Percentiles rank a stretch among this genome's conserved stretches.
Conservation (phyloP, 495 filamentous ascomycete genomes). For the Neurospora sp. region DNA sequence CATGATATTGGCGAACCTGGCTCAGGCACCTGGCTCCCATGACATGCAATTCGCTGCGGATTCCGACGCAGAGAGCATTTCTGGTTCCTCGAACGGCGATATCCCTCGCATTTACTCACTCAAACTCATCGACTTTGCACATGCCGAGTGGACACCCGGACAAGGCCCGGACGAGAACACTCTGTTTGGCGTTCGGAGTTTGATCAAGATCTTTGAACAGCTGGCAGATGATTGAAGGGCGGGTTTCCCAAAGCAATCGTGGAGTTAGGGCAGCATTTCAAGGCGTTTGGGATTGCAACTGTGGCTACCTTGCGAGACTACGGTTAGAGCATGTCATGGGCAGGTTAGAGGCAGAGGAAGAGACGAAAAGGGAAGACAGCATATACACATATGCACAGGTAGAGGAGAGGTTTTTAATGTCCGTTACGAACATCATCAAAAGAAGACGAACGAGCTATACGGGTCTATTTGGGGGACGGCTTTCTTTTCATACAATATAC, state of each 20-base stretch:
- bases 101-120: slow-evolving; percentile 66
- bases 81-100: background rate
- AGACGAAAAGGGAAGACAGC: background rate
- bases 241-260: background rate
- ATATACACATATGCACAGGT: background rate
- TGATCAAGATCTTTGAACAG: slow-evolving; percentile 59
- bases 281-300: background rate
- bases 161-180: slow-evolving; percentile 81
- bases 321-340: background rate
- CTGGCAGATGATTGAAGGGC: slow-evolving; percentile 21
- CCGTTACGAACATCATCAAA: background rate
- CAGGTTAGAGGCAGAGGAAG: background rate
- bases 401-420: background rate
- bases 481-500: background rate
- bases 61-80: slow-evolving; percentile 39
- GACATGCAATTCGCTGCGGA: background rate
- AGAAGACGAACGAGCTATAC: background rate
- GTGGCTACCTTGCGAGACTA: background rate
- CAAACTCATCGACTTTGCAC: slow-evolving; percentile 95
- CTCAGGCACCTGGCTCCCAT: slow-evolving; percentile 1
- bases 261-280: background rate
- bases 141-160: slow-evolving; percentile 79
- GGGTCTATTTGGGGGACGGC: background rate
- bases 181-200: slow-evolving; percentile 62
- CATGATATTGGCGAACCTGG: background rate